Base-by-base conservation (phyloP, 257 asterid species). In the Ocimum tenuiflorum region DNA sequence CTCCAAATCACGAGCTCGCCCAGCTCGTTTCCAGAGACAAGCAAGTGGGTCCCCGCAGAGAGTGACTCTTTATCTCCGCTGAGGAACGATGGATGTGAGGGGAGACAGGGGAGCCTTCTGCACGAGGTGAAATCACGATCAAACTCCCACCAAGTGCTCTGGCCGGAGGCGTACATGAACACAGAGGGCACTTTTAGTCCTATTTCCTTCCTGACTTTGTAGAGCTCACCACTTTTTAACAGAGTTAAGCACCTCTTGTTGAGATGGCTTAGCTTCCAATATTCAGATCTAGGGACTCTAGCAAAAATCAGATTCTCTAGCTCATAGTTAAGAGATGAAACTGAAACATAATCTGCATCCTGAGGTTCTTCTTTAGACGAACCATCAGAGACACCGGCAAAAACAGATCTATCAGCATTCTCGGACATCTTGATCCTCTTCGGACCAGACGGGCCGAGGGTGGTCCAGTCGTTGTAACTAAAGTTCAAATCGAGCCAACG, bases 341-440 rank as follows among this genome's bases (percentile, higher is more conserved):
- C 27, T 31, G 18, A 63, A 11, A 73, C 67, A 80, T 86, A 88
- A 88, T 88, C 96, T 86, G 91, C 94, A 86, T 88, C 96, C 95
- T 86, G 91, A 79, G 91, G 81, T 83, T 48, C 72, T 63, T 68
- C 74, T 43, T 38, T 52, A 2, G 59, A 59, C 43, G 2, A 60
- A 76, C 52, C 58, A 19, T 33, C 65, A 33, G 65, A 54, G 27
- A 49, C 62, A 63, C 68, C 55, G 41, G 59, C 53, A 4, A 48
- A 60, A 11, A 20, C 42, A 2, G 45, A 39, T 9, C 52, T 66
- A 36, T 69, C 71, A 7, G 57, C 52, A 12, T 38, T 50, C 20
- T 51, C 72, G 46, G 65, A 39, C 75, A 77, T 69, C 71, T 69
- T 71, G 48, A 67, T 53, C 72, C 68, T 75, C 75, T 70, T 81